phyloP scores from a whole-genome alignment of 2,329 filamentous ascomycete species.

The Aspergillus flavus region DNA sequence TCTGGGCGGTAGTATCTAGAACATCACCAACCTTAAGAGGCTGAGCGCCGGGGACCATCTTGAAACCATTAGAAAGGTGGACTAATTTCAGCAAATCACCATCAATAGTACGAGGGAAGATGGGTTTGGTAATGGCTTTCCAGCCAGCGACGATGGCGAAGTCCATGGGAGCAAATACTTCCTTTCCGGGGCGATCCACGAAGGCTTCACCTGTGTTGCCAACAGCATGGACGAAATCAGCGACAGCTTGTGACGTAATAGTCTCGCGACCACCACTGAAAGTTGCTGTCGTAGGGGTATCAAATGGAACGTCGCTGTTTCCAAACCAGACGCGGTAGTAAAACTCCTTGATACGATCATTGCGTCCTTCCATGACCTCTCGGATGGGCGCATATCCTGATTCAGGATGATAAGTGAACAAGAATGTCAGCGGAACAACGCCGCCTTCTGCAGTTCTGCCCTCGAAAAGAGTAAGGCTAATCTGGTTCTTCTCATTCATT shows the following conservation, averaged over 20 bases:
- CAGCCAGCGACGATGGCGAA: conserved; percentile 97
- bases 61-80: conserved; percentile 95
- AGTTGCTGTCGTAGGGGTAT: conserved; percentile 79
- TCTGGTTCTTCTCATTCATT: conserved; percentile 73
- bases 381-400: conserved; percentile 96
- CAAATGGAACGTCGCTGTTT: conserved; percentile 78
- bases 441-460: conserved; percentile 83
- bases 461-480: conserved; percentile 88
- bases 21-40: conserved; percentile 95
- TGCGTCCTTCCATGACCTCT: conserved; percentile 93
- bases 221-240: conserved; percentile 98
- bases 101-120: conserved; percentile 95
- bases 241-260: conserved; percentile 90
- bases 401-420: conserved; percentile 92
- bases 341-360: conserved; percentile 98
- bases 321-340: conserved; percentile 99
- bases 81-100: conserved; percentile 95
- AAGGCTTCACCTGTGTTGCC: conserved; percentile 98
- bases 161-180: conserved; percentile 95
- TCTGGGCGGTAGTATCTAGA: conserved; percentile 87
- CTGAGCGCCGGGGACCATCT: conserved; percentile 94
- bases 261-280: conserved; percentile 88
- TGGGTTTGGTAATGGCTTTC: conserved; percentile 99
- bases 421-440: conserved; percentile 79
- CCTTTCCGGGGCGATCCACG: conserved; percentile 91